Evolutionary conservation across 2,329 filamentous ascomycete genomes (phyloP).

Genomic region (Fusarium longipes): DNA sequence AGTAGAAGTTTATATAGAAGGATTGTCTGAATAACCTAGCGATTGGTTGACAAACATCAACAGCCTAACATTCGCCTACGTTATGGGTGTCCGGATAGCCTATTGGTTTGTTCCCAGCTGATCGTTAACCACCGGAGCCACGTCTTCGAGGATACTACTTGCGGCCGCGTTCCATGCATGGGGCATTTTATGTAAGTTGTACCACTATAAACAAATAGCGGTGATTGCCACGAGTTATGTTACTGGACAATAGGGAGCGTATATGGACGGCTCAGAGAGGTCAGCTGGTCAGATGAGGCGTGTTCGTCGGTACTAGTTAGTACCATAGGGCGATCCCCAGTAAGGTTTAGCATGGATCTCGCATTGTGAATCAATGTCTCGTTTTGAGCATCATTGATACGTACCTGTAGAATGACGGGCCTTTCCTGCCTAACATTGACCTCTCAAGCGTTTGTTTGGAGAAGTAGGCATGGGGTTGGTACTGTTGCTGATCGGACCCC

Average conservation of each 20-base stretch:
- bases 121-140: slow-evolving; percentile 16
- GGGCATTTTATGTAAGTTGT: slow-evolving; percentile 35
- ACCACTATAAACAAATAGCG: slow-evolving; percentile 26
- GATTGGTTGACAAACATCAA: slow-evolving; percentile 10
- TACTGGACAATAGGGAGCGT: slow-evolving; percentile 29
- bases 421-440: not conserved
- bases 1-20: slow-evolving; percentile 32
- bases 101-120: slow-evolving; percentile 24
- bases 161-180: slow-evolving; percentile 20
- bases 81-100: not conserved
- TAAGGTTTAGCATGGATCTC: slow-evolving; percentile 28
- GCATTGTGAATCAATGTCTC: slow-evolving; percentile 16
- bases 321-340: slow-evolving; percentile 23
- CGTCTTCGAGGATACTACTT: slow-evolving; percentile 21
- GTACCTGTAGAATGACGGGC: slow-evolving; percentile 2
- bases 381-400: slow-evolving; percentile 18
- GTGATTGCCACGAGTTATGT: slow-evolving; percentile 12
- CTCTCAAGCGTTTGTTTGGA: not conserved
- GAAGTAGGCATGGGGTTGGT: not conserved
- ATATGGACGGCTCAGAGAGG: slow-evolving; percentile 15
- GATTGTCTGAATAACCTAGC: not conserved
- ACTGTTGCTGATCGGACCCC: too few relatives aligned
- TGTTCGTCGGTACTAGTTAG: slow-evolving; percentile 7
- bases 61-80: not conserved
- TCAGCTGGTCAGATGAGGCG: slow-evolving; percentile 38